These are phyloP conservation scores for Xerocomus nothofagi DNA, from an alignment of 1,284 basidiomycete species.

Conservation along the genomic window DNA sequence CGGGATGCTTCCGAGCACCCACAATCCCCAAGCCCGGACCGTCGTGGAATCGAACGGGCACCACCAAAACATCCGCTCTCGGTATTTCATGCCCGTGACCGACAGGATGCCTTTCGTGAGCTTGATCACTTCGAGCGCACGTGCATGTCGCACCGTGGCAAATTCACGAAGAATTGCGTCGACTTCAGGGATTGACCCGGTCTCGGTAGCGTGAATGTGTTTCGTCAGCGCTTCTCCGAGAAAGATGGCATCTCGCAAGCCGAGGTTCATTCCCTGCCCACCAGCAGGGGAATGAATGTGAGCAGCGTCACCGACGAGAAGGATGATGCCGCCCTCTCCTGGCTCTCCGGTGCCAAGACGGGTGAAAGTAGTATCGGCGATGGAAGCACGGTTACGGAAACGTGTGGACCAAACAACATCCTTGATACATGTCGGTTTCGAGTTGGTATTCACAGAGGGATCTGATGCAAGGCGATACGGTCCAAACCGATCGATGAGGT, in stretches of 20 bases:
- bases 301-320: slow-evolving; percentile 45
- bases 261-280: slow-evolving; percentile 51
- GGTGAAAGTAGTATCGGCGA: slow-evolving; percentile 35
- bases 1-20: slow-evolving; percentile 13
- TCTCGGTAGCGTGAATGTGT: slow-evolving; percentile 17
- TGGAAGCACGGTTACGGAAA: slow-evolving; percentile 39
- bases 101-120: slow-evolving; percentile 22
- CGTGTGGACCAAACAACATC: slow-evolving; percentile 38
- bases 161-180: slow-evolving; percentile 22
- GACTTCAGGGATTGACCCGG: slow-evolving; percentile 3
- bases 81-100: slow-evolving; percentile 17
- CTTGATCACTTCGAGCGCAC: slow-evolving; percentile 24
- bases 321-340: slow-evolving; percentile 18
- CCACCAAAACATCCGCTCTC: slow-evolving; percentile 18
- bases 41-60: slow-evolving; percentile 18
- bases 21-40: slow-evolving; percentile 17
- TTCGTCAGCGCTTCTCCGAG: slow-evolving; percentile 30
- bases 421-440: slow-evolving; percentile 20
- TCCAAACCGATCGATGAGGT: slow-evolving; percentile 36
- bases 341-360: slow-evolving; percentile 19
- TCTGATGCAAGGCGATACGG: slow-evolving; percentile 22
- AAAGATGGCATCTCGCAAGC: slow-evolving; percentile 42
- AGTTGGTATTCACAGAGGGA: slow-evolving; percentile 22
- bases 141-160: slow-evolving; percentile 12
- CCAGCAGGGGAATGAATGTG: slow-evolving; percentile 47